These are phyloP conservation scores for Citropsis articulata DNA, from an alignment of 345 rosid genomes.

Conservation along the genomic window DNA sequence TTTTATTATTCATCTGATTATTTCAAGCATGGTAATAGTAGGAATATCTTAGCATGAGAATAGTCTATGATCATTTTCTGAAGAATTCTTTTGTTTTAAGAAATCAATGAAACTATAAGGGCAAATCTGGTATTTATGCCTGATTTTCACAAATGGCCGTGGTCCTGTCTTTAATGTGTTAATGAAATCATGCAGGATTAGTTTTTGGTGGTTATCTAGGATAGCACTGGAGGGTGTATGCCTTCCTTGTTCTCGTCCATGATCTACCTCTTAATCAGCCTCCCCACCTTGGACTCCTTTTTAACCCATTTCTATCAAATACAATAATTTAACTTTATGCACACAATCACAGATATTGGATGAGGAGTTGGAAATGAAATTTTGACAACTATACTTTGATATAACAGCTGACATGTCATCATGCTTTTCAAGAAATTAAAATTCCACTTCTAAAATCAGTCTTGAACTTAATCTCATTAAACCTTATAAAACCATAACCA, in stretches of 20 bases:
- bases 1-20: neutral
- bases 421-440: neutral
- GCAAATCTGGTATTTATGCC: neutral
- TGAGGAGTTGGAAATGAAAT: neutral
- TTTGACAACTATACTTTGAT: neutral
- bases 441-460: neutral
- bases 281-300: neutral
- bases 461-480: neutral
- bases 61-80: neutral
- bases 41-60: neutral
- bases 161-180: neutral
- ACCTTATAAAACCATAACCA: neutral
- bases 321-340: no score
- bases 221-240: neutral
- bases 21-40: neutral
- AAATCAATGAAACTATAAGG: neutral
- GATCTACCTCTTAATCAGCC: neutral
- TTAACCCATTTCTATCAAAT: neutral
- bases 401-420: neutral
- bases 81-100: neutral
- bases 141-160: neutral
- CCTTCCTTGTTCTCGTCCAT: neutral
- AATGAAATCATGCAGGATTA: neutral
- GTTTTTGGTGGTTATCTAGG: neutral
- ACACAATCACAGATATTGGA: neutral